A percentile compares a stretch with the other conserved stretches of the same genome.
These are phyloP conservation scores for Hypoxylon sp. DNA, from an alignment of 2,329 filamentous ascomycete species.

Conservation along the genomic window DNA sequence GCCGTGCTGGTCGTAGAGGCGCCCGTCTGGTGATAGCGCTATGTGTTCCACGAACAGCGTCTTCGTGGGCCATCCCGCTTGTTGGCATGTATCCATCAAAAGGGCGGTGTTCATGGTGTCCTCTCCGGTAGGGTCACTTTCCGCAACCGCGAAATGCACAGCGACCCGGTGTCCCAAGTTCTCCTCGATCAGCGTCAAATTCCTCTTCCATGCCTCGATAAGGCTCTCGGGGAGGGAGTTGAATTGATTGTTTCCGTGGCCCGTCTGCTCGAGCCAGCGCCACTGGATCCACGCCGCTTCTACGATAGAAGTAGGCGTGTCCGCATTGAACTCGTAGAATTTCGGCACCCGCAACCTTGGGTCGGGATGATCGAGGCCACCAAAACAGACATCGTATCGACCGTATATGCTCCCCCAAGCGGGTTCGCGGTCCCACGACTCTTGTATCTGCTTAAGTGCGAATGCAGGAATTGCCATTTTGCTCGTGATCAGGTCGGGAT, in stretches of 20 bases:
- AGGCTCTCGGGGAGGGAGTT: constrained; percentile 19
- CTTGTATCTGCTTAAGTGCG: constrained; percentile 16
- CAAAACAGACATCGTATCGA: constrained; percentile 25
- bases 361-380: constrained; percentile 20
- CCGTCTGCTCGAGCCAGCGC: constrained; percentile 30
- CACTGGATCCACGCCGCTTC: constrained; percentile 25
- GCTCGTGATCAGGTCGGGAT: constrained; percentile 11
- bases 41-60: constrained; percentile 22
- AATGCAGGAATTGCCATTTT: constrained; percentile 28
- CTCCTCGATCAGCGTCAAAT: constrained; percentile 13
- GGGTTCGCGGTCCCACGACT: constrained; percentile 23
- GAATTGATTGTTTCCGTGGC: constrained; percentile 26
- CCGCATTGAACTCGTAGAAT: constrained; percentile 31
- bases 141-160: constrained; percentile 20
- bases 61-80: constrained; percentile 22
- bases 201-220: constrained; percentile 24
- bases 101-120: constrained; percentile 24
- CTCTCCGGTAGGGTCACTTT: constrained; percentile 2
- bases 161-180: constrained; percentile 1
- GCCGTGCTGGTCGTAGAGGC: constrained; percentile 17
- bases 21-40: constrained; percentile 7
- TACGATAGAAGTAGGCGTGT: constrained; percentile 19
- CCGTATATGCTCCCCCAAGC: constrained; percentile 24
- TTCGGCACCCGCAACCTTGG: constrained; percentile 22
- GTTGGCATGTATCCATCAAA: constrained; percentile 25